Percentiles rank a stretch among this genome's conserved stretches.
These are phyloP conservation scores for Microthyrium microscopicum DNA, from an alignment of 2,329 filamentous ascomycete species.

Conservation along the genomic window DNA sequence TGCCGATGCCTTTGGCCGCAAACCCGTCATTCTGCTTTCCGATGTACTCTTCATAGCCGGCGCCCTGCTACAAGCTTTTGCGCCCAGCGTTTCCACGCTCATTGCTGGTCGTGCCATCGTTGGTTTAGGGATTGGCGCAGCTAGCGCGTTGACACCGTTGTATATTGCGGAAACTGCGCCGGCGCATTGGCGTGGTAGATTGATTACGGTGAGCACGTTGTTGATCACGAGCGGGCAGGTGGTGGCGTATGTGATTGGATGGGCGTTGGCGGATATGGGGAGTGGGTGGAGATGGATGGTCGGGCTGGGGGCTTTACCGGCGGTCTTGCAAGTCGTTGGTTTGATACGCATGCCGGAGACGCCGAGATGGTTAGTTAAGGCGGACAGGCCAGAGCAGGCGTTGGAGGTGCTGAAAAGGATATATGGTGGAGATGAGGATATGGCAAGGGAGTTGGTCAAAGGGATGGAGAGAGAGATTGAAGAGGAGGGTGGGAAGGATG, in stretches of 20 bases:
- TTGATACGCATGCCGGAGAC: constrained; percentile 70
- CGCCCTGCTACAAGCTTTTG: constrained; percentile 46
- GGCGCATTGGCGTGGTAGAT: constrained; percentile 53
- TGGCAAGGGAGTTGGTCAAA: constrained; percentile 1
- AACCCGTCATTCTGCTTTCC: constrained; percentile 58
- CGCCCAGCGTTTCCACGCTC: constrained; percentile 44
- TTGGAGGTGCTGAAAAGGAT: constrained; percentile 46
- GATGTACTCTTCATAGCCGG: constrained; percentile 48
- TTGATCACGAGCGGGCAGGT: constrained; percentile 83
- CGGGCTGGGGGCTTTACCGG: constrained; percentile 65
- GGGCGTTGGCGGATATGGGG: constrained; percentile 42
- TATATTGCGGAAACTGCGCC: constrained; percentile 82
- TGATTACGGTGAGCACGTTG: constrained; percentile 68
- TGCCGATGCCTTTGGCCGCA: constrained; percentile 64
- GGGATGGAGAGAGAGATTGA: constrained; percentile 4
- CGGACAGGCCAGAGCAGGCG: constrained; percentile 44
- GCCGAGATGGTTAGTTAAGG: constrained; percentile 69
- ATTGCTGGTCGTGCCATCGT: constrained; percentile 51
- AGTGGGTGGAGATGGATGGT: constrained; percentile 86
- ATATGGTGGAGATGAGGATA: constrained; percentile 37
- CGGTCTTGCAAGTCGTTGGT: constrained; percentile 50
- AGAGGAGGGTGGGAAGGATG: constrained; percentile 34
- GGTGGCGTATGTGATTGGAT: constrained; percentile 72
- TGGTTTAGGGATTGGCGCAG: constrained; percentile 56
- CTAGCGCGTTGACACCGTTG: constrained; percentile 68